Conservation (phyloP, 2,329 filamentous ascomycete species). For the Hyphodiscus sp. region DNA sequence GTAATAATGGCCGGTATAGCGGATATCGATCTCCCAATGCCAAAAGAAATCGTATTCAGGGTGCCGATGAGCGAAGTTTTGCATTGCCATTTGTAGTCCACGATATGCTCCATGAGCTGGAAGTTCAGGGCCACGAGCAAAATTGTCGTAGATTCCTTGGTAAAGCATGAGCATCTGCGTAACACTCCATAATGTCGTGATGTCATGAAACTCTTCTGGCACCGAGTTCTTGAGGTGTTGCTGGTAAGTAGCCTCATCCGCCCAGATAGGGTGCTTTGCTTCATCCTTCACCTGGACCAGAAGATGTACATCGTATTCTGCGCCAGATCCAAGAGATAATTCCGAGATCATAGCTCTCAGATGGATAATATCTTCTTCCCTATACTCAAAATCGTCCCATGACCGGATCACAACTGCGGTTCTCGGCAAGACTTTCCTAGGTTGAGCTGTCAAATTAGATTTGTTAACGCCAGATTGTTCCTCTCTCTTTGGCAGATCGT, state of each 20-base stretch:
- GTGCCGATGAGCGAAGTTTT: conserved; percentile 84
- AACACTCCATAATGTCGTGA: conserved; percentile 90
- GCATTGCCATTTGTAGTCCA: conserved; percentile 87
- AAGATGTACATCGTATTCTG: conserved; percentile 80
- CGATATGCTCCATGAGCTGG: conserved; percentile 90
- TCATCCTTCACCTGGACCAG: conserved; percentile 80
- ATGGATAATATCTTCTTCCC: conserved; percentile 73
- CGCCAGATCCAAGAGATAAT: conserved; percentile 71
- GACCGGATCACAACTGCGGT: conserved; percentile 77
- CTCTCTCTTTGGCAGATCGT: conserved; percentile 1
- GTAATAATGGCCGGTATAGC: conserved; percentile 84
- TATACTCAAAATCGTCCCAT: conserved; percentile 76
- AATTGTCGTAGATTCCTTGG: conserved; percentile 76
- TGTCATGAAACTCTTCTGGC: conserved; percentile 78
- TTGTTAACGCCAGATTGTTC: not conserved
- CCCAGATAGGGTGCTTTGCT: conserved; percentile 71
- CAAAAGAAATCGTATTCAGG: conserved; percentile 88
- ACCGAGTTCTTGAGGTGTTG: conserved; percentile 61
- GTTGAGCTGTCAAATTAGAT: not conserved
- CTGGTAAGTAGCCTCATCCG: conserved; percentile 62
- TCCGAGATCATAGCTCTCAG: conserved; percentile 80
- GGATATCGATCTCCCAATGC: conserved; percentile 94
- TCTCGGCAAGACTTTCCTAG: conserved; percentile 39
- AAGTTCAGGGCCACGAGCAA: conserved; percentile 56
- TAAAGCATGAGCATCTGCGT: conserved; percentile 89